Percentiles rank a stretch among this genome's conserved stretches.
phyloP scores from a whole-genome alignment of 73 alveolate species.

The Paramecium pentaurelia region DNA sequence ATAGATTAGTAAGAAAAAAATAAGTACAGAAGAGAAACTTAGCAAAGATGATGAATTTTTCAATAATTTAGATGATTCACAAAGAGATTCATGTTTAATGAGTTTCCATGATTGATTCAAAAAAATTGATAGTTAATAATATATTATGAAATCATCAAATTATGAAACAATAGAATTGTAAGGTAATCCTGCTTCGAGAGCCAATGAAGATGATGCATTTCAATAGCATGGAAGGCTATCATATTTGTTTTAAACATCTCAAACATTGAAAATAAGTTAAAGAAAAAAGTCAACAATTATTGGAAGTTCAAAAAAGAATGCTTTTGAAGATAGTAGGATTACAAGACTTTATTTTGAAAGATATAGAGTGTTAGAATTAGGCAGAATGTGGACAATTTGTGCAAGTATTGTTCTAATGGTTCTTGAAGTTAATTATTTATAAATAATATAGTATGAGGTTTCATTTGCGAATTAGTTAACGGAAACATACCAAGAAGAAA shows the following conservation, averaged over 20 bases:
- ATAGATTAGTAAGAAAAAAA: neutral
- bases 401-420: neutral
- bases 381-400: neutral
- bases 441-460: neutral
- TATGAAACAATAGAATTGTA: neutral
- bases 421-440: neutral
- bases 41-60: neutral
- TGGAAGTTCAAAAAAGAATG: neutral
- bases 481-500: neutral
- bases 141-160: neutral
- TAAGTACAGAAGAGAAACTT: neutral
- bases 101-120: neutral
- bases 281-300: neutral
- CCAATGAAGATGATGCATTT: neutral
- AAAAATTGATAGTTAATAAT: neutral
- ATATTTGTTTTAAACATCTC: neutral
- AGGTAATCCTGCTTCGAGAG: neutral
- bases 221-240: neutral
- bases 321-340: conserved; percentile 35
- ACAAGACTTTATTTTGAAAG: conserved; percentile 18
- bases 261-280: neutral
- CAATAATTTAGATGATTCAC: neutral
- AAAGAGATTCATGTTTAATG: neutral
- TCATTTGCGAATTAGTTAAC: neutral
- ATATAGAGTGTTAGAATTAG: neutral